Percentiles rank a stretch among this genome's conserved stretches.
Conservation (phyloP, 2,329 filamentous ascomycete species). For the Pseudocercospora eumusae region DNA sequence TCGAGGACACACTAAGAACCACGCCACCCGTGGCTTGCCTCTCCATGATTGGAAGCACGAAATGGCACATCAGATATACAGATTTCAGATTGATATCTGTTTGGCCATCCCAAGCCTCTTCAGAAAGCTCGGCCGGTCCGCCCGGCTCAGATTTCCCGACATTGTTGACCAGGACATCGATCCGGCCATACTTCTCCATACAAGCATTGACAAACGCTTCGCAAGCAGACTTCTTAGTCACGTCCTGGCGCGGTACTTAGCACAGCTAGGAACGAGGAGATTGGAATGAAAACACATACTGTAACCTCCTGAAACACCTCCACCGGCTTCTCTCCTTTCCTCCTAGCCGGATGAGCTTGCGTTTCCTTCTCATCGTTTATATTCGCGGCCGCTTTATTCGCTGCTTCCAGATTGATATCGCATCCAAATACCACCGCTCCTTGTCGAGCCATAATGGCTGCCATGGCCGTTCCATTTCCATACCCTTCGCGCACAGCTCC, state of each 20-base stretch:
- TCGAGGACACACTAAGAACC: slow-evolving; percentile 44
- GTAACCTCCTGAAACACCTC: slow-evolving; percentile 30
- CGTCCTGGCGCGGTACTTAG: slow-evolving; percentile 42
- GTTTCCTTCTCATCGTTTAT: slow-evolving; percentile 32
- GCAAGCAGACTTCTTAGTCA: slow-evolving; percentile 56
- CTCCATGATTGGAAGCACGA: slow-evolving; percentile 58
- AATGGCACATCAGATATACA: slow-evolving; percentile 56
- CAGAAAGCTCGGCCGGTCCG: slow-evolving; percentile 51
- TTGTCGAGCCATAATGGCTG: slow-evolving; percentile 50
- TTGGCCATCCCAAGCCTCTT: slow-evolving; percentile 56
- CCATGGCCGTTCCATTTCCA: slow-evolving; percentile 48
- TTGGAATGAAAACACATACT: slow-evolving; percentile 20
- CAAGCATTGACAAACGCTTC: slow-evolving; percentile 57
- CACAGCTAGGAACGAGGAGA: neutral
- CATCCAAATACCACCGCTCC: slow-evolving; percentile 56
- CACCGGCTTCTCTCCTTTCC: slow-evolving; percentile 18
- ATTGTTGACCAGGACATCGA: slow-evolving; percentile 64
- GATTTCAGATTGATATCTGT: slow-evolving; percentile 59
- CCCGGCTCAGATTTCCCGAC: slow-evolving; percentile 59
- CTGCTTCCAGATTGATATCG: slow-evolving; percentile 45
- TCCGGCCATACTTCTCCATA: slow-evolving; percentile 54
- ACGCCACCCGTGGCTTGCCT: slow-evolving; percentile 47
- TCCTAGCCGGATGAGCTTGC: slow-evolving; percentile 22
- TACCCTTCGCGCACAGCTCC: slow-evolving; percentile 51
- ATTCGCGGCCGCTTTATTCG: slow-evolving; percentile 30